Evolutionary conservation across 176 grass and related monocot species (phyloP), one percentile per base, ranked within the genome.

Genomic region (Bothriochloa decipiens): DNA sequence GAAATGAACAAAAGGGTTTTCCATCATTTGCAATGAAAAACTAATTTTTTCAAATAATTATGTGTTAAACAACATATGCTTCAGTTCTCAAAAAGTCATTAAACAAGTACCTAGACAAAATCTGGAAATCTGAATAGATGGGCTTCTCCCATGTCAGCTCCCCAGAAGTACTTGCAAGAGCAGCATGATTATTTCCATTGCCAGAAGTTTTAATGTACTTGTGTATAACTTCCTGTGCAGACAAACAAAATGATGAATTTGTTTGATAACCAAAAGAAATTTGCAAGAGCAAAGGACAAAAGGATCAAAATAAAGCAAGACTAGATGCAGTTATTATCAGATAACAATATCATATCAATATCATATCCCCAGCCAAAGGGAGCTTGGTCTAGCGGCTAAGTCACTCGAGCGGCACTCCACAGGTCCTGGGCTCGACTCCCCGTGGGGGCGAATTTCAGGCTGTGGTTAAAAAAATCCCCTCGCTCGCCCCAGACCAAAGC

Each of bases 131-230:
- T 75, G 91, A 92, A 93, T 93, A 98, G 36, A 71, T 78, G 27
- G 91, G 96, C 77, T 87, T 95, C 77, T 90, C 96, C 96, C 96
- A 98, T 66, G 96, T 95, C 72, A 98, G 68, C 68, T 88, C 89
- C 77, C 93, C 93, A 65, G 43, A 92, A 68, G 86, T 93, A 87
- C 93, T 98, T 76, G 96, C 91, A 85, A 98, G 85, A 77, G 87
- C 69, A 82, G 93, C 89, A 95, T 98, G 85, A 78, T 92, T 87
- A 78, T 95, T 90, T 90, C 96, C 93, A 79, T 83, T 90, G 60
- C 77, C 85, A 79, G 91, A 98, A 72, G 89, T 91, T 76, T 89
- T 92, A 70, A 95, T 87, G 88, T 95, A 95, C 88, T 93, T 93
- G 69, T 80, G 71, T 85, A 98, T 89, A 65, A 95, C 80, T 86